These are phyloP conservation scores for Chlamydomonas incerta DNA, from an alignment of 139 green algal genomes.

Conservation along the genomic window DNA sequence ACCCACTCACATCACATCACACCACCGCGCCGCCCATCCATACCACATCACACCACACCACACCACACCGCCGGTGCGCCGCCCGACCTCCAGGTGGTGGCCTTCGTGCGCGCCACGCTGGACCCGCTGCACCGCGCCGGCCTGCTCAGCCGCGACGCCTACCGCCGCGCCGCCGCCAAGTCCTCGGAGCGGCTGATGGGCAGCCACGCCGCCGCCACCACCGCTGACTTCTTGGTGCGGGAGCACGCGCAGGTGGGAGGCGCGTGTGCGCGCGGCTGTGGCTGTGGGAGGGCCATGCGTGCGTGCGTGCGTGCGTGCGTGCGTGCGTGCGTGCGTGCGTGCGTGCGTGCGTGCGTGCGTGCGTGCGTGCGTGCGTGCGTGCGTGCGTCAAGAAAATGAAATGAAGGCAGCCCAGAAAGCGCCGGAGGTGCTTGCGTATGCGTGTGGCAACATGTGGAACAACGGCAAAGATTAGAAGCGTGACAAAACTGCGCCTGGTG, in stretches of 20 bases:
- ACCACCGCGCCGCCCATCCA: too few relatives aligned
- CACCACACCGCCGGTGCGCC: neutral
- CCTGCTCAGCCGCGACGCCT: slow-evolving; percentile 9
- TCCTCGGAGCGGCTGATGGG: slow-evolving; percentile 4
- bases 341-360: too few relatives aligned
- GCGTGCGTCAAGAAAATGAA: too few relatives aligned
- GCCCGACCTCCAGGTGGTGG: neutral
- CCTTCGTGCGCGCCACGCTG: slow-evolving; percentile 36
- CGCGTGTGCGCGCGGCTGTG: neutral
- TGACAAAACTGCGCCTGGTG: too few relatives aligned
- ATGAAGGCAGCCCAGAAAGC: too few relatives aligned
- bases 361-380: too few relatives aligned
- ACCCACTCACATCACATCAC: too few relatives aligned
- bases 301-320: neutral
- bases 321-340: neutral
- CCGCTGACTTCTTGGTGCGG: slow-evolving; percentile 15
- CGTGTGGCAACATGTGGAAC: too few relatives aligned
- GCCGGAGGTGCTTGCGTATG: too few relatives aligned
- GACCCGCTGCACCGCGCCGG: slow-evolving; percentile 22
- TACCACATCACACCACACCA: neutral
- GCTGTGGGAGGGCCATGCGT: neutral
- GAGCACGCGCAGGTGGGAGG: slow-evolving; percentile 32
- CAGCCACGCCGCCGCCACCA: slow-evolving; percentile 1
- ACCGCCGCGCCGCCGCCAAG: slow-evolving; percentile 37
- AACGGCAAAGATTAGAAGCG: too few relatives aligned